phyloP scores from a whole-genome alignment of 441 rosid species.

The Daphne laureola region DNA sequence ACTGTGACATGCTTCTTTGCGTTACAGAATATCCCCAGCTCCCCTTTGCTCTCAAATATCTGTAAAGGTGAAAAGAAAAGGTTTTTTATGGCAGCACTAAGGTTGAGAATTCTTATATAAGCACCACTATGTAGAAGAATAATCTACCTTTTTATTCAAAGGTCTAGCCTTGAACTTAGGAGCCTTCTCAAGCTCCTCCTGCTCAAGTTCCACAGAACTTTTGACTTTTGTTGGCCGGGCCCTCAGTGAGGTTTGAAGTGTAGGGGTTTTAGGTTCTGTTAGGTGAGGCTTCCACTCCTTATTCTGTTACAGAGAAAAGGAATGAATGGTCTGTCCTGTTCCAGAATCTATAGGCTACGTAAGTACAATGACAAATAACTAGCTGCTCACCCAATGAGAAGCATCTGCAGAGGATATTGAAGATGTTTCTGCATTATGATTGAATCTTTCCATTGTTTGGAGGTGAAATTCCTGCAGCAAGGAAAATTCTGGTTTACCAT shows the following conservation, averaged over 20 bases:
- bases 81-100: not conserved
- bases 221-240: slow-evolving; percentile 78
- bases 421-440: slow-evolving; percentile 69
- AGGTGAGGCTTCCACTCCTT: slow-evolving; percentile 54
- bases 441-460: slow-evolving; percentile 71
- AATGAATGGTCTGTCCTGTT: too few species aligned
- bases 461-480: slow-evolving; percentile 76
- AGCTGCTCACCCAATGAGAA: slow-evolving; percentile 52
- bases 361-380: slow-evolving; percentile 7
- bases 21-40: slow-evolving; percentile 71
- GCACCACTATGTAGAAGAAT: slow-evolving; percentile 5
- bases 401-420: slow-evolving; percentile 71
- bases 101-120: not conserved
- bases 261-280: slow-evolving; percentile 74
- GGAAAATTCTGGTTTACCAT: slow-evolving; percentile 3
- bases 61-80: slow-evolving; percentile 18
- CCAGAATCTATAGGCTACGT: too few species aligned
- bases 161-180: slow-evolving; percentile 96
- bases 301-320: slow-evolving; percentile 27
- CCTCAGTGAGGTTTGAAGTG: slow-evolving; percentile 74
- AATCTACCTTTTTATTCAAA: slow-evolving; percentile 76
- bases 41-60: slow-evolving; percentile 98
- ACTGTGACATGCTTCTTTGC: slow-evolving; percentile 69
- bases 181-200: slow-evolving; percentile 78
- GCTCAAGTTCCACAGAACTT: slow-evolving; percentile 74